Evolutionary conservation across 495 filamentous ascomycete genomes (phyloP).

Genomic region (Jackrogersella multiformis): DNA sequence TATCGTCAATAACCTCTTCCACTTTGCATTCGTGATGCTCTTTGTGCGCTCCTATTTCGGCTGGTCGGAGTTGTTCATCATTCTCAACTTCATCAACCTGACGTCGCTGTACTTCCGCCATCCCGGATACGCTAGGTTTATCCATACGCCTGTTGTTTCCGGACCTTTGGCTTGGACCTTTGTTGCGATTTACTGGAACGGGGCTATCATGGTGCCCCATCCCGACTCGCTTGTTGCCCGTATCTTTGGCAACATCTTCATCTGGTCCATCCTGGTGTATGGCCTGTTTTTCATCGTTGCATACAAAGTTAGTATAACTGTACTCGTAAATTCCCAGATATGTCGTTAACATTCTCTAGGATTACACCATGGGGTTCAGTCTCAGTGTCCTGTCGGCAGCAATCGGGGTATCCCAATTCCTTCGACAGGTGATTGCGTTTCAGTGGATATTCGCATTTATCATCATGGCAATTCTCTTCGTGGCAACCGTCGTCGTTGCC

Average conservation of each 20-base stretch:
- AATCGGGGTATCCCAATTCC: constrained; percentile 79
- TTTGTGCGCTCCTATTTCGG: constrained; percentile 78
- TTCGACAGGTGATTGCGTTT: constrained; percentile 72
- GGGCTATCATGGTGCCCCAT: constrained; percentile 76
- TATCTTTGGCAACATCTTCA: constrained; percentile 83
- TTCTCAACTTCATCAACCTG: constrained; percentile 84
- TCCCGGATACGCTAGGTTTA: constrained; percentile 68
- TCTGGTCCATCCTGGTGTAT: constrained; percentile 81
- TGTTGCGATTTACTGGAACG: constrained; percentile 86
- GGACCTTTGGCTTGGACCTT: constrained; percentile 86
- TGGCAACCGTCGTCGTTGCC: constrained; percentile 69
- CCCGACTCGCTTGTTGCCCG: constrained; percentile 65
- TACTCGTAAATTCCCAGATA: not conserved
- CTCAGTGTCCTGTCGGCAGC: constrained; percentile 76
- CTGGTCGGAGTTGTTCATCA: constrained; percentile 76
- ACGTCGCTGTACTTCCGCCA: constrained; percentile 81
- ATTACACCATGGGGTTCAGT: constrained; percentile 84
- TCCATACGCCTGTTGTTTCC: constrained; percentile 77
- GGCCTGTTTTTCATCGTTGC: constrained; percentile 74
- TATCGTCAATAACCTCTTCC: constrained; percentile 82
- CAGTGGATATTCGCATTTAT: constrained; percentile 94
- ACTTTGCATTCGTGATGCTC: constrained; percentile 80
- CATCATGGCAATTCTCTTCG: constrained; percentile 78
- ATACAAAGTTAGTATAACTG: constrained; percentile 61
- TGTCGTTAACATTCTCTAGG: constrained; percentile 49